Evolutionary conservation across 1,284 basidiomycete genomes (phyloP).

Genomic region (Tilletia walkeri): DNA sequence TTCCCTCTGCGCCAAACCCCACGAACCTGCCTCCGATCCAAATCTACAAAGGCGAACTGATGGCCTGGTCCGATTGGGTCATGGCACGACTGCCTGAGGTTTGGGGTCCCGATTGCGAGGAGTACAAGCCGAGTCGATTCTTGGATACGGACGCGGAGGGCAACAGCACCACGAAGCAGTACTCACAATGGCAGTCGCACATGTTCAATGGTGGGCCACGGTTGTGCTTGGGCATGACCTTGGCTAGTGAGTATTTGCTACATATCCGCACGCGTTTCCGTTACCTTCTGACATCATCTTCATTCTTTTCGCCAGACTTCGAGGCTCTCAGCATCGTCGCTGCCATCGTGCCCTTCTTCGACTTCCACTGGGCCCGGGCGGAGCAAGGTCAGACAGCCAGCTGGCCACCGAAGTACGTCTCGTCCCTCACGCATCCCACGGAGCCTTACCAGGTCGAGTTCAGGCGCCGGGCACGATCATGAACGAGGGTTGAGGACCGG

Average conservation of each 20-base stretch:
- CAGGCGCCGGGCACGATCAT: neutral
- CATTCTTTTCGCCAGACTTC: neutral
- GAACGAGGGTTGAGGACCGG: too few species aligned
- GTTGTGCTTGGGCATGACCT: constrained; percentile 44
- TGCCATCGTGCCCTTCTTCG: constrained; percentile 26
- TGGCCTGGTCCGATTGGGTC: constrained; percentile 48
- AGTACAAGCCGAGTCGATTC: constrained; percentile 44
- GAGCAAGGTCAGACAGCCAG: constrained; percentile 39
- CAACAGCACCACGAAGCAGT: constrained; percentile 30
- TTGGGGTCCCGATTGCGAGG: constrained; percentile 39
- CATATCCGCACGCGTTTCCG: too few species aligned
- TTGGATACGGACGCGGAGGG: constrained; percentile 23
- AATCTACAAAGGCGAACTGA: constrained; percentile 34
- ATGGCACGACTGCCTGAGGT: constrained; percentile 42
- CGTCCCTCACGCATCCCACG: constrained; percentile 39
- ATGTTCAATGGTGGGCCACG: constrained; percentile 39
- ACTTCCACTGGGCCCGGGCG: constrained; percentile 36
- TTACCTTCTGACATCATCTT: too few species aligned
- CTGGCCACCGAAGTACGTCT: constrained; percentile 37
- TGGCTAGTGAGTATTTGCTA: constrained; percentile 27
- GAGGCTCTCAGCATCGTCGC: constrained; percentile 34
- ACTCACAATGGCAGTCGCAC: constrained; percentile 42
- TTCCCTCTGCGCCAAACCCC: constrained; percentile 35
- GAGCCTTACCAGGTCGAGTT: constrained; percentile 22
- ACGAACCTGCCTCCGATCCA: constrained; percentile 41